phyloP scores from a whole-genome alignment of 192 early-diverging fungal genomes.

The Linnemannia exigua region DNA sequence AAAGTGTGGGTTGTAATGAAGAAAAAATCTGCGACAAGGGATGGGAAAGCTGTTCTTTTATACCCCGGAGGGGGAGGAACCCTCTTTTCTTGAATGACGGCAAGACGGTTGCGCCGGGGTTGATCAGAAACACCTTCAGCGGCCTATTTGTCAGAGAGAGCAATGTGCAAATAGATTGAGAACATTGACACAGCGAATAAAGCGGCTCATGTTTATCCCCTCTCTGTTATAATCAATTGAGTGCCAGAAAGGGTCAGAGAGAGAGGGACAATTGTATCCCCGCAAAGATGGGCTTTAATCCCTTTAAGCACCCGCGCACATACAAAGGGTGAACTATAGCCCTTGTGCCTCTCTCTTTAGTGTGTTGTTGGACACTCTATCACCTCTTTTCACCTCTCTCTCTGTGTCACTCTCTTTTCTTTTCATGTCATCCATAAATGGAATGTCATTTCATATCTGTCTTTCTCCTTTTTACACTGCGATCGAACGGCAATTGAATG shows the following conservation, averaged over 20 bases:
- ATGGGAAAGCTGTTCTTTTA: slow-evolving; percentile 2
- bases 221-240: not conserved
- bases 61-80: not conserved
- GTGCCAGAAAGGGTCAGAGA: not conserved
- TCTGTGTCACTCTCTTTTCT: not conserved
- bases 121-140: not conserved
- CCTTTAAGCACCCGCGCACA: not conserved
- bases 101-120: not conserved
- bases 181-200: not conserved
- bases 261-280: not conserved
- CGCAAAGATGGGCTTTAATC: not conserved
- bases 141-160: not conserved
- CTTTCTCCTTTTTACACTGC: not conserved
- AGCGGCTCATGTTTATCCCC: slow-evolving; percentile 3
- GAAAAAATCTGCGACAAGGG: not conserved
- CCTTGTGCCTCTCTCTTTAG: not conserved
- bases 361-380: not conserved
- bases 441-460: not conserved
- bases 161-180: not conserved
- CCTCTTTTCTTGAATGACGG: not conserved
- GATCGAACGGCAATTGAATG: not conserved
- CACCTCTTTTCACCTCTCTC: not conserved
- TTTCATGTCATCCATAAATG: not conserved
- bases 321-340: not conserved
- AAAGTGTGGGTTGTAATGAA: not conserved